A percentile compares a stretch with the other conserved stretches of the same genome.
These are phyloP conservation scores for Trichoderma reesei DNA, from an alignment of 495 filamentous ascomycete species.

Conservation along the genomic window DNA sequence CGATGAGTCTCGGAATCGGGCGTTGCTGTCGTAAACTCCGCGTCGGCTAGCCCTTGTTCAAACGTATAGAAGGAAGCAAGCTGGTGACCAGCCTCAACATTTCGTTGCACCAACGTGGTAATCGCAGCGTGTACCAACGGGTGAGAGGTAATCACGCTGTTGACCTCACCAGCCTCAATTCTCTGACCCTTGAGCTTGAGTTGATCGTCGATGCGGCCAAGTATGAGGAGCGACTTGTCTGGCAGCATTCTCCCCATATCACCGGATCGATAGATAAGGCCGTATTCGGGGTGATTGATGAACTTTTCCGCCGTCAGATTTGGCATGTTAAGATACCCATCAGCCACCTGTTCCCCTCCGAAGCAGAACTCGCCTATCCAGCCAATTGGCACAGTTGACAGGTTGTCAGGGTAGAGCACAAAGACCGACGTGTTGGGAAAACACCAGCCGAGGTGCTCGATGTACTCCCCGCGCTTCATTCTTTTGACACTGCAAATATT, in stretches of 20 bases:
- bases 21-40: conserved; percentile 17
- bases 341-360: conserved; percentile 68
- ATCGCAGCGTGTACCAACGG: conserved; percentile 39
- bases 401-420: conserved; percentile 38
- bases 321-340: conserved; percentile 56
- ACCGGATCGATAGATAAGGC: conserved; percentile 60
- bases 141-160: conserved; percentile 38
- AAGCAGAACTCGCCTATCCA: conserved; percentile 71
- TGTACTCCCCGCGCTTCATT: conserved; percentile 40
- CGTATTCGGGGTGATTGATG: conserved; percentile 53
- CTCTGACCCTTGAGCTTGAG: conserved; percentile 75
- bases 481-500: conserved; percentile 63
- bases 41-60: conserved; percentile 10
- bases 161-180: conserved; percentile 72
- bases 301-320: conserved; percentile 49
- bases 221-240: conserved; percentile 59
- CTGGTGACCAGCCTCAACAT: conserved; percentile 24
- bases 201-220: conserved; percentile 69
- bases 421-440: conserved; percentile 64
- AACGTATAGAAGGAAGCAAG: conserved; percentile 53
- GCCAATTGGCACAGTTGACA: conserved; percentile 49
- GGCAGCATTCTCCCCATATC: conserved; percentile 62
- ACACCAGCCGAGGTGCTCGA: conserved; percentile 49
- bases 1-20: conserved; percentile 12
- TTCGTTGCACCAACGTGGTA: conserved; percentile 37